phyloP scores from a whole-genome alignment of 2,329 filamentous ascomycete species.

The Sporothrix pseudoabietina region DNA sequence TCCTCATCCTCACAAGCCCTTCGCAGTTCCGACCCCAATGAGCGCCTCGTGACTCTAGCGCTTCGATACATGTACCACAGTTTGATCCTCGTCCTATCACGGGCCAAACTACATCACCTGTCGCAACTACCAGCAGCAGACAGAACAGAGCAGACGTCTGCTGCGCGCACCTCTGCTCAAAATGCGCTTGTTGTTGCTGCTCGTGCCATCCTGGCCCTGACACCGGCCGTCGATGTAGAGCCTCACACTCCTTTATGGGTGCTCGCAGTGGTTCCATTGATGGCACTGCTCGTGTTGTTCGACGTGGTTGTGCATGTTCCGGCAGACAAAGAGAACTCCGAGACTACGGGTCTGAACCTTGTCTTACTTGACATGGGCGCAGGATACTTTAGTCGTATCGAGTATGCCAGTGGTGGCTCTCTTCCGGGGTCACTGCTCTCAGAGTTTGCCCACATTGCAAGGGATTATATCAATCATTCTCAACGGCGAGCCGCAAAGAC shows the following conservation, averaged over 20 bases:
- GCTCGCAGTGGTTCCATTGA: slow-evolving; percentile 43
- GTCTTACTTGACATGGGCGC: slow-evolving; percentile 46
- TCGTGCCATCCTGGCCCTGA: slow-evolving; percentile 39
- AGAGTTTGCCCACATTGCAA: slow-evolving; percentile 48
- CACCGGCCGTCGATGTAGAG: slow-evolving; percentile 40
- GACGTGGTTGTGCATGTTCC: slow-evolving; percentile 47
- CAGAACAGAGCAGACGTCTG: neutral
- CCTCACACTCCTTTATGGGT: slow-evolving; percentile 41
- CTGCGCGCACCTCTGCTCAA: neutral
- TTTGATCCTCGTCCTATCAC: slow-evolving; percentile 38
- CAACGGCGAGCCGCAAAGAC: slow-evolving; percentile 28
- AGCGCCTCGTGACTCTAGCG: slow-evolving; percentile 32
- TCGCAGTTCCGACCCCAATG: slow-evolving; percentile 29
- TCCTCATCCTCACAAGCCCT: slow-evolving; percentile 31
- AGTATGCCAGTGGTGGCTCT: slow-evolving; percentile 42
- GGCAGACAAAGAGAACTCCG: slow-evolving; percentile 38
- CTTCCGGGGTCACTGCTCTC: slow-evolving; percentile 44
- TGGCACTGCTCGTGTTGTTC: slow-evolving; percentile 47
- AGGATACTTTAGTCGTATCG: slow-evolving; percentile 49
- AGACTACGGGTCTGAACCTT: slow-evolving; percentile 42
- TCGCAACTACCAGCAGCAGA: neutral
- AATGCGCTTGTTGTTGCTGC: slow-evolving; percentile 20
- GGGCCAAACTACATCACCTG: slow-evolving; percentile 36
- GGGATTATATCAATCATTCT: slow-evolving; percentile 41
- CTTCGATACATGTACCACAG: slow-evolving; percentile 40